phyloP scores from a whole-genome alignment of 805 yeast species.

The Starmerella davenportii region DNA sequence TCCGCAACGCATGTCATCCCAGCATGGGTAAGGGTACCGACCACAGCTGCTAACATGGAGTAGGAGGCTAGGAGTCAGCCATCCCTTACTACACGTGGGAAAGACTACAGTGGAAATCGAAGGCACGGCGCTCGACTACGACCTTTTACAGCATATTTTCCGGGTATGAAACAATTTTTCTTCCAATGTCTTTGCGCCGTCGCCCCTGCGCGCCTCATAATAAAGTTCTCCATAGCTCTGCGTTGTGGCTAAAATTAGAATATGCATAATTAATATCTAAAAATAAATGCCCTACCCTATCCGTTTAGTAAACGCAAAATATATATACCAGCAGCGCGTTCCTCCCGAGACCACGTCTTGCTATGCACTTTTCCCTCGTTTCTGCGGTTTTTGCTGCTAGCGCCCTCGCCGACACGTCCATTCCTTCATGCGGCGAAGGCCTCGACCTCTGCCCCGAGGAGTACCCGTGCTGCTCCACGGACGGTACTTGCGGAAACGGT shows the following conservation, averaged over 20 bases:
- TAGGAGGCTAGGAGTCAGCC: background rate
- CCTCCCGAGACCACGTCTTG: background rate
- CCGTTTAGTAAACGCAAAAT: background rate
- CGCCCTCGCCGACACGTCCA: background rate
- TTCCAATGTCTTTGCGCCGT: background rate
- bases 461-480: constrained; percentile 67
- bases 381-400: constrained; percentile 5
- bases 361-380: background rate
- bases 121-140: background rate
- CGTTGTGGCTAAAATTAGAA: background rate
- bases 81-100: background rate
- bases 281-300: background rate
- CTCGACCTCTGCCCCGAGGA: constrained; percentile 46
- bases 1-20: background rate
- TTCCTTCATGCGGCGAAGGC: constrained; percentile 17
- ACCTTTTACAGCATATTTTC: background rate
- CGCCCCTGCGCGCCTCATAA: background rate
- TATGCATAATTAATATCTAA: background rate
- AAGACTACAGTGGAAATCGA: background rate
- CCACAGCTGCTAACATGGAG: background rate
- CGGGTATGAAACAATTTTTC: background rate
- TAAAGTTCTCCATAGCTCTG: background rate
- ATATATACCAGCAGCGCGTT: background rate
- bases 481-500: constrained; percentile 68
- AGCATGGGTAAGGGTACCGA: background rate